Percentiles rank a stretch among this genome's conserved stretches.
phyloP scores from a whole-genome alignment of 495 filamentous ascomycete genomes.

The Hapsidospora chrysogenum region DNA sequence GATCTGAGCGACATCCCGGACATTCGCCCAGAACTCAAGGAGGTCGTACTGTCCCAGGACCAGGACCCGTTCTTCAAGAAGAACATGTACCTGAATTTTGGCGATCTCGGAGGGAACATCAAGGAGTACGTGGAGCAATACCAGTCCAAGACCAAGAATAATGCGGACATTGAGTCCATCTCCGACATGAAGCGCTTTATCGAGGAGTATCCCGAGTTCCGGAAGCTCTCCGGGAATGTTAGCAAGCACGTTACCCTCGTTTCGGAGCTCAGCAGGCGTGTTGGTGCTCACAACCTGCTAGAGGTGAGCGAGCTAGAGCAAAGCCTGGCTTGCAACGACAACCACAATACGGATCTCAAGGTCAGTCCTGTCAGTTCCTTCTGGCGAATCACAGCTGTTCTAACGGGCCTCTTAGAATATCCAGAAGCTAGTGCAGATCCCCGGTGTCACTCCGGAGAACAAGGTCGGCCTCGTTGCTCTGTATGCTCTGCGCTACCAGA shows the following conservation, averaged over 20 bases:
- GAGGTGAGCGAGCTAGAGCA: slow-evolving; percentile 96
- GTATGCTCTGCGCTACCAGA: slow-evolving; percentile 84
- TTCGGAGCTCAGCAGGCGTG: slow-evolving; percentile 74
- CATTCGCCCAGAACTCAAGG: slow-evolving; percentile 75
- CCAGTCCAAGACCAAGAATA: slow-evolving; percentile 84
- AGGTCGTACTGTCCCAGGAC: slow-evolving; percentile 91
- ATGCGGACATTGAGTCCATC: slow-evolving; percentile 89
- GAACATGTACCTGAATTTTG: slow-evolving; percentile 99
- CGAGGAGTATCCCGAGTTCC: slow-evolving; percentile 95
- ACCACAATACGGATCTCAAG: slow-evolving; percentile 73
- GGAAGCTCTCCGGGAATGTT: slow-evolving; percentile 91
- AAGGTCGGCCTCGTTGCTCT: slow-evolving; percentile 81
- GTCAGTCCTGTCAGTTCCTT: slow-evolving; percentile 23
- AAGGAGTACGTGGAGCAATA: slow-evolving; percentile 98
- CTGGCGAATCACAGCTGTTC: not conserved
- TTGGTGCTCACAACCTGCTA: slow-evolving; percentile 67
- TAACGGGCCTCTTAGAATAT: slow-evolving; percentile 38
- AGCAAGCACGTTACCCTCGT: slow-evolving; percentile 97
- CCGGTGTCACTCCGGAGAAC: slow-evolving; percentile 53
- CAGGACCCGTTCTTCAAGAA: slow-evolving; percentile 99
- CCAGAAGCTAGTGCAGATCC: slow-evolving; percentile 66
- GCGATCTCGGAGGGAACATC: slow-evolving; percentile 90
- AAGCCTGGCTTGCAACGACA: slow-evolving; percentile 91
- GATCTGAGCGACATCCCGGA: slow-evolving; percentile 78
- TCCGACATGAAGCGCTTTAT: slow-evolving; percentile 98